Conservation (phyloP, 192 early-diverging fungal genomes). For the Rhizophagus clarus region DNA sequence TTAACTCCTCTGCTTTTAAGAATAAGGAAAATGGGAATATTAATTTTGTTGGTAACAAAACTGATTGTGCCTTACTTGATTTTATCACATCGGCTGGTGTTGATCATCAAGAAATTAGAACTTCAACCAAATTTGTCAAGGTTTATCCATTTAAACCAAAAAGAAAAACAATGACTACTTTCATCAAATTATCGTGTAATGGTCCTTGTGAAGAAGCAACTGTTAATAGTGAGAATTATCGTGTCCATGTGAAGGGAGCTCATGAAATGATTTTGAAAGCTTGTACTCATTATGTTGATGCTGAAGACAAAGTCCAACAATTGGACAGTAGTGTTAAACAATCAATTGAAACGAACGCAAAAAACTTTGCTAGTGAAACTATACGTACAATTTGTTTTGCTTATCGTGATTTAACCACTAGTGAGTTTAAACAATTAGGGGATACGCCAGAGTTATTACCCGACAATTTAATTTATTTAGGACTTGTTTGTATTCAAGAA, state of each 20-base stretch:
- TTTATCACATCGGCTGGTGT: too few species aligned
- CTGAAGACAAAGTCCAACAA: constrained; percentile 53
- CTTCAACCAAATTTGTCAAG: too few species aligned
- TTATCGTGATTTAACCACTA: constrained; percentile 86
- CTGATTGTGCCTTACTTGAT: too few species aligned
- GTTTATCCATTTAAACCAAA: too few species aligned
- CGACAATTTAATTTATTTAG: too few species aligned
- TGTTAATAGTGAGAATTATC: constrained; percentile 67
- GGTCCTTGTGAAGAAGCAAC: constrained; percentile 60
- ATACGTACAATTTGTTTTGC: constrained; percentile 91
- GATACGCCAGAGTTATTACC: constrained; percentile 41
- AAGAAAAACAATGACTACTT: constrained; percentile 75
- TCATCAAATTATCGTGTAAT: constrained; percentile 96
- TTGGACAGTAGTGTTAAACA: too few species aligned
- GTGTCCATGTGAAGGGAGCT: constrained; percentile 95
- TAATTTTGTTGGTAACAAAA: too few species aligned
- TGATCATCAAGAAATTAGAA: too few species aligned
- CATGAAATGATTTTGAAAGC: constrained; percentile 77
- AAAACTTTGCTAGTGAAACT: constrained; percentile 74
- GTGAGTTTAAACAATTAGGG: constrained; percentile 57
- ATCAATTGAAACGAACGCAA: too few species aligned
- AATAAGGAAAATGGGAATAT: too few species aligned
- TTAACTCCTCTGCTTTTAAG: too few species aligned
- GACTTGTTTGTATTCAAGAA: too few species aligned
- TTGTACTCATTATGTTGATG: constrained; percentile 32